Evolutionary conservation across 2,329 filamentous ascomycete species (phyloP).

Genomic region (Westerdykella aurantiaca): DNA sequence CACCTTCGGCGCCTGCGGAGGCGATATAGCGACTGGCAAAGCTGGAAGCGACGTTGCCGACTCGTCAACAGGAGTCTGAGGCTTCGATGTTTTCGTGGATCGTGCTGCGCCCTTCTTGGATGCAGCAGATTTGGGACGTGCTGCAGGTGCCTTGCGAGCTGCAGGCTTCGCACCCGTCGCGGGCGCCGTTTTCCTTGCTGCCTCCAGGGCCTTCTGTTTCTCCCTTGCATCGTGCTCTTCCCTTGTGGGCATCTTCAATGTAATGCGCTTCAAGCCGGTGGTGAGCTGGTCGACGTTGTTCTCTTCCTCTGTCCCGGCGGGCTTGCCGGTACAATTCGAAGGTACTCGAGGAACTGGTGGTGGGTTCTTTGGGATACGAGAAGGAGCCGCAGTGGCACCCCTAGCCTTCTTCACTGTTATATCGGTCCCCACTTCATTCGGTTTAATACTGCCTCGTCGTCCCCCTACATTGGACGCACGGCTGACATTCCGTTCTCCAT

Average conservation of each 20-base stretch:
- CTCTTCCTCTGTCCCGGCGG: slow-evolving; percentile 17
- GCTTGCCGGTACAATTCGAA: slow-evolving; percentile 27
- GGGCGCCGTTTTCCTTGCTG: slow-evolving; percentile 35
- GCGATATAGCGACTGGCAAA: slow-evolving; percentile 31
- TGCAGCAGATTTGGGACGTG: slow-evolving; percentile 2
- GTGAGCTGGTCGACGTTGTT: slow-evolving; percentile 46
- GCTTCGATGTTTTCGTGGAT: slow-evolving; percentile 13
- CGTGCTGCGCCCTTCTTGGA: slow-evolving; percentile 18
- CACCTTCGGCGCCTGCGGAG: slow-evolving; percentile 21
- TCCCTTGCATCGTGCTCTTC: slow-evolving; percentile 54
- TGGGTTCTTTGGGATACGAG: slow-evolving; percentile 31
- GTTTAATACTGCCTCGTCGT: too few relatives aligned
- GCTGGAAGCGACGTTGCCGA: not conserved
- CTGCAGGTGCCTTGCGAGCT: slow-evolving; percentile 14
- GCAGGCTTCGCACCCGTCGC: slow-evolving; percentile 23
- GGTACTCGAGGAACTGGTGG: slow-evolving; percentile 42
- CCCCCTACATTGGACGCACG: slow-evolving; percentile 22
- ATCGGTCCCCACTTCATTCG: slow-evolving; percentile 17
- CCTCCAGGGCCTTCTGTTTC: slow-evolving; percentile 40
- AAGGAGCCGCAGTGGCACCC: slow-evolving; percentile 30
- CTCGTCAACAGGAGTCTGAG: not conserved
- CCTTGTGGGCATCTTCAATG: slow-evolving; percentile 52
- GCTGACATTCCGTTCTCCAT: slow-evolving; percentile 26
- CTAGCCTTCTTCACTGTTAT: slow-evolving; percentile 58
- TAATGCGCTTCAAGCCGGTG: slow-evolving; percentile 52